Percentiles rank a stretch among this genome's conserved stretches.
Conservation (phyloP, 176 grass and related monocot genomes). For the Calamus simplicifolius region DNA sequence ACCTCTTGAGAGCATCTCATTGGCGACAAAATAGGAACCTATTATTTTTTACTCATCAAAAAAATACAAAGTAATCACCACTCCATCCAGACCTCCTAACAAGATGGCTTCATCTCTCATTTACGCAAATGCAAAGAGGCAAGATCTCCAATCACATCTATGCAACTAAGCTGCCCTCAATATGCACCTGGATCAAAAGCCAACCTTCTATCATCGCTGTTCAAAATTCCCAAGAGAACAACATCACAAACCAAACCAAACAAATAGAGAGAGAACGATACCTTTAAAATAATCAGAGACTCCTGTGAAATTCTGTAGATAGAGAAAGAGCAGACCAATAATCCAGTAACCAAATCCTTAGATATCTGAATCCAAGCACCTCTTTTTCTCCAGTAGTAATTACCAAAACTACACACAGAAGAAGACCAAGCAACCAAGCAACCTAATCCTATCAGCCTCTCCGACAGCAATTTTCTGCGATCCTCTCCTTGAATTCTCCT, state of each 20-base stretch:
- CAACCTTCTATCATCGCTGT: background rate
- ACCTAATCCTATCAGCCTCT: background rate
- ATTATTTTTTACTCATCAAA: slow-evolving; percentile 5
- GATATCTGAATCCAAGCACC: too few species aligned
- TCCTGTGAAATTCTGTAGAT: background rate
- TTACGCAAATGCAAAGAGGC: slow-evolving; percentile 46
- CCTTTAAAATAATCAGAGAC: background rate
- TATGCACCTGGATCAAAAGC: slow-evolving; percentile 32
- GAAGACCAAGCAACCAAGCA: slow-evolving; percentile 6
- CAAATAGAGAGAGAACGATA: background rate
- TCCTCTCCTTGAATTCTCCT: background rate
- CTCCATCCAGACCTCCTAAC: slow-evolving; percentile 23
- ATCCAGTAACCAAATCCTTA: background rate
- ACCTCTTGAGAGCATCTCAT: too few species aligned
- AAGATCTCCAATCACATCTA: slow-evolving; percentile 25
- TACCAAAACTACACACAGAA: slow-evolving; percentile 7
- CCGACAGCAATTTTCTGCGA: slow-evolving; percentile 12
- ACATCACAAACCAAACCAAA: too few species aligned
- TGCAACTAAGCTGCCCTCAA: slow-evolving; percentile 29
- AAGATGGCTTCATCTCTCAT: slow-evolving; percentile 23
- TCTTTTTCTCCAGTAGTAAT: too few species aligned
- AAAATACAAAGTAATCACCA: slow-evolving; percentile 19
- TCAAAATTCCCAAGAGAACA: background rate
- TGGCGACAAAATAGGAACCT: slow-evolving; percentile 1
- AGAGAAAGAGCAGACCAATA: background rate